Base-by-base conservation (phyloP, 352 stramenopile species). In the Globisporangium irregulare region DNA sequence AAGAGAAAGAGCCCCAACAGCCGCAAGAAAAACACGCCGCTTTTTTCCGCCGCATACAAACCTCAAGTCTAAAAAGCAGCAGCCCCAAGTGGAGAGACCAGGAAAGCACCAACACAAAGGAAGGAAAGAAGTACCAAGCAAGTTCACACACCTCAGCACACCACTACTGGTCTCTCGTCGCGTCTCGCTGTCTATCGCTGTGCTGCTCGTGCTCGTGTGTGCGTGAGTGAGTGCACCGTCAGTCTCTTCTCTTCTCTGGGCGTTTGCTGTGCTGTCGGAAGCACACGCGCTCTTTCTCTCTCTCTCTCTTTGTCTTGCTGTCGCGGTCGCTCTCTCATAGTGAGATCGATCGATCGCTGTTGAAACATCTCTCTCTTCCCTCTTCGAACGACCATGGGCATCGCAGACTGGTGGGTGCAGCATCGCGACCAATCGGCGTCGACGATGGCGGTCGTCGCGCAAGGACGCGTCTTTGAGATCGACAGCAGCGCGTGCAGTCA, bases 371-470 rank as follows among this genome's bases (percentile, higher is more conserved):
- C n/a, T 34, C 18, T 25, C 22, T 14, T 25, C 7, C 6, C 14
- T 20, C 29, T 46, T 46, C 7, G 36, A 29, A 36, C 59, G 18
- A 67, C 10, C 29, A 70, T 70, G 65, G 65, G 65, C 4, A 55
- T 70, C 46, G 59, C 58, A 9, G 65, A 70, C 20, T 70, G 65
- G 65, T 70, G 58, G 65, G 43, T 61, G 8, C 34, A 70, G 14
- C 41, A 50, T 50, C 65, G 51, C 15, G 36, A 53, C 20, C 62
- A 62, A 8, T 14, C 53, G 62, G 4, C 29, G 10, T n/a, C 62
- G 50, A 29, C 34, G 38, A 38, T 50, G 29, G 34, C 22, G 34
- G 25, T 67, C 51, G 22, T 53, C 8, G 57, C 62, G 51, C 62
- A 59, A 12, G 38, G 32, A 24, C 62, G 51, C 36, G 62, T 59